Conservation (phyloP, 2,329 filamentous ascomycete species). For the Claviceps spartinae region DNA sequence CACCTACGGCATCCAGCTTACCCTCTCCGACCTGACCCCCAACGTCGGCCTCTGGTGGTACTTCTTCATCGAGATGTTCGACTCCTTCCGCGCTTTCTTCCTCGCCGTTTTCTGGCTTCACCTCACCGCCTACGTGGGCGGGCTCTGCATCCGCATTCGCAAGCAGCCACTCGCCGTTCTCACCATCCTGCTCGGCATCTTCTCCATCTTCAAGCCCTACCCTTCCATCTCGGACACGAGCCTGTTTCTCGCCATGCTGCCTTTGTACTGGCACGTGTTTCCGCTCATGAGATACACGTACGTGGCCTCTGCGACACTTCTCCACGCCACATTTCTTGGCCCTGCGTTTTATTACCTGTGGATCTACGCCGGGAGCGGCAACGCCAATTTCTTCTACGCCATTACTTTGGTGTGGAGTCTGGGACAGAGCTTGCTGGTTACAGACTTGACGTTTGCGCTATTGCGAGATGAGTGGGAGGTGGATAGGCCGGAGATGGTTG, state of each 20-base stretch:
- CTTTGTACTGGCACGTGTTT: conserved; percentile 83
- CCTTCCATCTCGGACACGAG: conserved; percentile 84
- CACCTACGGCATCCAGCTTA: conserved; percentile 86
- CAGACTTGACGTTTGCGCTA: conserved; percentile 77
- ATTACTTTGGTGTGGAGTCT: conserved; percentile 98
- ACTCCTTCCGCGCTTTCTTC: conserved; percentile 94
- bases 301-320: conserved; percentile 63
- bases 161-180: conserved; percentile 78
- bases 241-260: conserved; percentile 69
- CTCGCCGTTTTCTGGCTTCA: conserved; percentile 97
- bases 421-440: conserved; percentile 72
- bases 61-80: conserved; percentile 99
- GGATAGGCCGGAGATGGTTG: conserved; percentile 77
- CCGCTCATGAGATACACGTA: conserved; percentile 91
- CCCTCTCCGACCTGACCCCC: conserved; percentile 82
- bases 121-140: conserved; percentile 77
- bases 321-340: conserved; percentile 80
- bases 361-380: conserved; percentile 96
- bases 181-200: conserved; percentile 73
- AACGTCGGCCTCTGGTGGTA: conserved; percentile 99
- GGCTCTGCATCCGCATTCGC: conserved; percentile 68
- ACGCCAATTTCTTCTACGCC: conserved; percentile 98
- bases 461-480: conserved; percentile 89
- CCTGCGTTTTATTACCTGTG: conserved; percentile 94
- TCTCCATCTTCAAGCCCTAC: conserved; percentile 94